Percentiles rank a stretch among this genome's conserved stretches.
Conservation (phyloP, 257 asterid genomes). For the Striga asiatica region DNA sequence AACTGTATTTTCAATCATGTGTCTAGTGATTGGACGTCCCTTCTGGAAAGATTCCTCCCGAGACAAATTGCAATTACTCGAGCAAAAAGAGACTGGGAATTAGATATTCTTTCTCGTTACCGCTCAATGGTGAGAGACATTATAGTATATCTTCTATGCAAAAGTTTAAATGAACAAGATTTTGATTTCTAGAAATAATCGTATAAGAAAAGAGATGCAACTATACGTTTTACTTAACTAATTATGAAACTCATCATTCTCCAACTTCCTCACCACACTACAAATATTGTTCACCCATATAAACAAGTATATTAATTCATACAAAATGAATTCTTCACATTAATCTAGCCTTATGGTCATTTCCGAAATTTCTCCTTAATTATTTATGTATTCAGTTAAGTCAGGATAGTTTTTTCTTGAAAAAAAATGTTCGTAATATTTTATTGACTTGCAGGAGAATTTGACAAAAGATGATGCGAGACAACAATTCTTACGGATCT, state of each 20-base stretch:
- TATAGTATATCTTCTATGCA: neutral
- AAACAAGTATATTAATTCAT: too few relatives aligned
- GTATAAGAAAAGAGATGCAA: neutral
- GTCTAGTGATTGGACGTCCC: constrained; percentile 88
- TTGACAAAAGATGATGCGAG: constrained; percentile 96
- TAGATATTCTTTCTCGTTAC: constrained; percentile 81
- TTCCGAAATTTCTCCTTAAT: neutral
- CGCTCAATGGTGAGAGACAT: constrained; percentile 61
- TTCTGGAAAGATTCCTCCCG: constrained; percentile 79
- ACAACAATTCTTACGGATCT: constrained; percentile 81
- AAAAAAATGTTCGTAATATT: neutral
- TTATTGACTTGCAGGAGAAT: constrained; percentile 48
- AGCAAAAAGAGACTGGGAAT: constrained; percentile 95
- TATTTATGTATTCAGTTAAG: neutral
- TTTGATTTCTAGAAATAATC: constrained; percentile 3
- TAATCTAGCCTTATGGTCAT: neutral
- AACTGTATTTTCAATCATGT: constrained; percentile 9
- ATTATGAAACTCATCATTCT: too few relatives aligned
- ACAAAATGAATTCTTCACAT: too few relatives aligned
- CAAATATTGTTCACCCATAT: neutral
- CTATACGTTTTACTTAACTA: neutral
- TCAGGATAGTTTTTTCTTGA: neutral
- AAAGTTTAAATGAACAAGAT: neutral
- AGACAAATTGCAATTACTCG: constrained; percentile 87
- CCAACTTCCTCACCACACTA: neutral